Evolutionary conservation across 1,284 basidiomycete genomes (phyloP).

Genomic region (Puccinia hordei): DNA sequence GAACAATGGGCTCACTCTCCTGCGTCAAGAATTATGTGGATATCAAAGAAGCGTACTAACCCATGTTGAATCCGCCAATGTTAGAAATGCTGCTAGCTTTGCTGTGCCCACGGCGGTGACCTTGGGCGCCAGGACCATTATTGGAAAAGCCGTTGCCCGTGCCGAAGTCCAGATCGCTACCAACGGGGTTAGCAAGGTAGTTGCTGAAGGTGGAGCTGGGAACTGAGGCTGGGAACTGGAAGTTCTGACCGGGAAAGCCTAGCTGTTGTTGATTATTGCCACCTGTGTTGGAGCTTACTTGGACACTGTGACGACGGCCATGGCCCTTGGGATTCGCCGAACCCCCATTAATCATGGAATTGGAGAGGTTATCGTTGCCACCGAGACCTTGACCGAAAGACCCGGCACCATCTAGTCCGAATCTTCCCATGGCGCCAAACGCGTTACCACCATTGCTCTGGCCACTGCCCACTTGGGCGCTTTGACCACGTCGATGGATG

Average conservation of each 20-base stretch:
- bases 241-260: conserved; percentile 31
- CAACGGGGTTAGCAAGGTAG: conserved; percentile 22
- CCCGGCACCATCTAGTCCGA: conserved; percentile 51
- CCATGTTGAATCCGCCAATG: conserved; percentile 51
- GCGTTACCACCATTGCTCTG: conserved; percentile 61
- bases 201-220: conserved; percentile 54
- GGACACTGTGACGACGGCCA: conserved; percentile 88
- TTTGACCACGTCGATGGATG: conserved; percentile 52
- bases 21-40: conserved; percentile 30
- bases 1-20: conserved; percentile 33
- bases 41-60: background rate
- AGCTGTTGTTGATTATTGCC: conserved; percentile 54
- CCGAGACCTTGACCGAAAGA: conserved; percentile 56
- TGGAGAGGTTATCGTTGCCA: conserved; percentile 49
- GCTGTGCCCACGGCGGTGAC: conserved; percentile 55
- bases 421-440: conserved; percentile 48
- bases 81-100: conserved; percentile 48
- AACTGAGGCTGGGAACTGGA: conserved; percentile 57
- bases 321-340: conserved; percentile 68
- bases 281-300: conserved; percentile 64
- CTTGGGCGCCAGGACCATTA: conserved; percentile 66
- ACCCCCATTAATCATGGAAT: conserved; percentile 39
- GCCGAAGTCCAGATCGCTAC: conserved; percentile 50
- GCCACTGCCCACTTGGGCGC: conserved; percentile 49
- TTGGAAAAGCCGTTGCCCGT: conserved; percentile 69